Evolutionary conservation across 768 basidiomycete genomes (phyloP).

Genomic region (Xerocomus brunneocitrinus): DNA sequence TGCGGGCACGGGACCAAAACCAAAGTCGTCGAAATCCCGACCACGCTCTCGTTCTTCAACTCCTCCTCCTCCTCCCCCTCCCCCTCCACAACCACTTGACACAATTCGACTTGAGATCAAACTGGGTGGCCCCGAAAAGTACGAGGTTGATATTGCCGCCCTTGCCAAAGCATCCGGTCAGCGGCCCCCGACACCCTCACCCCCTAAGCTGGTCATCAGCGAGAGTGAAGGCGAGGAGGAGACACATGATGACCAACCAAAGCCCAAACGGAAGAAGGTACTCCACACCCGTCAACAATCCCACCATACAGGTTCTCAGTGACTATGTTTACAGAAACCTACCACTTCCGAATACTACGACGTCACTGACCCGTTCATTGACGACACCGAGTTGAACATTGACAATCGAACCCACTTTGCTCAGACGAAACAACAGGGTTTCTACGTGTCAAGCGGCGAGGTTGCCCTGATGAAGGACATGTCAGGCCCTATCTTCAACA

Average conservation of each 20-base stretch:
- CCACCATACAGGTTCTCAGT: neutral
- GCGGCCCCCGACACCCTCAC: slow-evolving; percentile 52
- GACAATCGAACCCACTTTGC: slow-evolving; percentile 91
- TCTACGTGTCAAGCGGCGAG: slow-evolving; percentile 87
- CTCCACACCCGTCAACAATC: slow-evolving; percentile 6
- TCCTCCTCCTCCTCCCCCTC: slow-evolving; percentile 49
- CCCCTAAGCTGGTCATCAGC: slow-evolving; percentile 46
- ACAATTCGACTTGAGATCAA: slow-evolving; percentile 67
- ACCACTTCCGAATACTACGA: slow-evolving; percentile 80
- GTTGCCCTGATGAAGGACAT: slow-evolving; percentile 84
- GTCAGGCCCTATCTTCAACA: slow-evolving; percentile 22
- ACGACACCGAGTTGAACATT: slow-evolving; percentile 89
- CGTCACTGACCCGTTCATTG: slow-evolving; percentile 88
- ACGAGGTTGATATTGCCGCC: slow-evolving; percentile 62
- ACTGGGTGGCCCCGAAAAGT: slow-evolving; percentile 70
- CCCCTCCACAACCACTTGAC: slow-evolving; percentile 46
- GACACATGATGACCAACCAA: slow-evolving; percentile 30
- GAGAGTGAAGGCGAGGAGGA: slow-evolving; percentile 56
- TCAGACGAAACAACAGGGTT: slow-evolving; percentile 88
- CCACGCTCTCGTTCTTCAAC: slow-evolving; percentile 55
- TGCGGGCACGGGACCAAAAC: slow-evolving; percentile 40
- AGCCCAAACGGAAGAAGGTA: slow-evolving; percentile 39
- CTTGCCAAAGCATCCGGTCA: slow-evolving; percentile 64
- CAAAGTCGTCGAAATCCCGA: slow-evolving; percentile 47
- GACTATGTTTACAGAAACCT: slow-evolving; percentile 34